Evolutionary conservation across 1,284 basidiomycete species (phyloP), one percentile per base, ranked within the genome.

Genomic region (Pseudozyma tsukubaensis): DNA sequence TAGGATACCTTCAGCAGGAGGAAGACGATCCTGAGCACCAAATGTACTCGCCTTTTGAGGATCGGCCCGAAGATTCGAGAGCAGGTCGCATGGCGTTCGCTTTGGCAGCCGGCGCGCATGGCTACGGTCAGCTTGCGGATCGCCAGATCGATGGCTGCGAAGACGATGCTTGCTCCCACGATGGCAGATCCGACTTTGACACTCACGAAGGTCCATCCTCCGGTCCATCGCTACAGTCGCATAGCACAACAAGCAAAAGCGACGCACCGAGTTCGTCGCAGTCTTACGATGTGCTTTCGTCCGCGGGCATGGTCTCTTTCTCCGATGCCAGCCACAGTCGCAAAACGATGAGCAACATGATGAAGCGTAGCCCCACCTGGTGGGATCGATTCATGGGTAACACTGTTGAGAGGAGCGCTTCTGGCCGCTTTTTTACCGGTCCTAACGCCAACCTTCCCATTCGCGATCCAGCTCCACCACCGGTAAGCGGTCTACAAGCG

Each of bases 361-460:
- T 81, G 45, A 69, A 64, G 34, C 71, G 80, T 35, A 77, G 74
- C 45, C 59, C 69, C 3, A 79, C 79, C 1, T 82, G 80, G 80
- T 82, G 80, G 80, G 77, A 74, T 43, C 68, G 77, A 7, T 74
- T 82, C 67, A 74, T 80, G 75, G 72, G 70, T 42, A 69, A 58
- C 48, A 67, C 69, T 39, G 59, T 80, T 24, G 77, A 80, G 45
- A 66, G 79, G 10, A 72, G 64, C 37, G 62, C 77, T 18, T 81
- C 79, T 4, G 76, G 79, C 8, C 58, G 76, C 29, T 58, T 75
- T 24, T 44, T 69, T 1, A 18, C 61, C 1, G 63, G 59, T 6
- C 77, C 79, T 3, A 50, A 71, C 10, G 69, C 79, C 0, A 63
- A 39, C 13, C 21, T 76, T 7, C 79, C 79, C 13, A 80, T 82